Conservation (phyloP, 2,329 filamentous ascomycete genomes). For the Alternaria rosae region DNA sequence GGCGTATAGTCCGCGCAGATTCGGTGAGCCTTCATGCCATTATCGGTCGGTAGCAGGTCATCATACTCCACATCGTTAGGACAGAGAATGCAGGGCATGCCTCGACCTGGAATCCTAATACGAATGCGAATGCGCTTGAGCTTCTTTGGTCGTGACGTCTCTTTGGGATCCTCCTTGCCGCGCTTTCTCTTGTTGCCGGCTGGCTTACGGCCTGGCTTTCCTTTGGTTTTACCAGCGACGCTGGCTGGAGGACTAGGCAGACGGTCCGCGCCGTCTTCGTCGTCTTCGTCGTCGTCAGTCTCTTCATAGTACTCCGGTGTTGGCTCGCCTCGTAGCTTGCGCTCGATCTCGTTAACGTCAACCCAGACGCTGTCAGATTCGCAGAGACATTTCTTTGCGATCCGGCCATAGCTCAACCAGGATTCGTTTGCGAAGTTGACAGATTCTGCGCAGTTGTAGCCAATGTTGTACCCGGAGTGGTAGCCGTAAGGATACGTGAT, state of each 20-base stretch:
- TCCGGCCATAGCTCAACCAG: conserved; percentile 93
- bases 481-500: conserved; percentile 99
- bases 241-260: conserved; percentile 81
- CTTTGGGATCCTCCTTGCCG: conserved; percentile 51
- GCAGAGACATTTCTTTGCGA: conserved; percentile 96
- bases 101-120: conserved; percentile 72
- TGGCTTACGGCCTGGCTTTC: conserved; percentile 74
- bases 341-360: conserved; percentile 93
- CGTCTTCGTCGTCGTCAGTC: conserved; percentile 72
- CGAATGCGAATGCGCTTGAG: conserved; percentile 79
- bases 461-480: conserved; percentile 96
- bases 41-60: conserved; percentile 84
- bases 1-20: conserved; percentile 90
- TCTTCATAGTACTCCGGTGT: conserved; percentile 83
- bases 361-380: conserved; percentile 99
- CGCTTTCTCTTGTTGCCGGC: conserved; percentile 65
- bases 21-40: conserved; percentile 85
- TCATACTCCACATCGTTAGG: conserved; percentile 87
- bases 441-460: conserved; percentile 98
- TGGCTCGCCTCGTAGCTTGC: conserved; percentile 85
- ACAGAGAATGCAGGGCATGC: conserved; percentile 88
- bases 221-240: conserved; percentile 73
- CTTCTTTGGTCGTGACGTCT: conserved; percentile 66
- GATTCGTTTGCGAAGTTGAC: conserved; percentile 97
- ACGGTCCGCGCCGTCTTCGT: conserved; percentile 64